Percentiles rank a stretch among this genome's conserved stretches.
Evolutionary conservation across 495 filamentous ascomycete species (phyloP).

Genomic region (Talaromyces liani): DNA sequence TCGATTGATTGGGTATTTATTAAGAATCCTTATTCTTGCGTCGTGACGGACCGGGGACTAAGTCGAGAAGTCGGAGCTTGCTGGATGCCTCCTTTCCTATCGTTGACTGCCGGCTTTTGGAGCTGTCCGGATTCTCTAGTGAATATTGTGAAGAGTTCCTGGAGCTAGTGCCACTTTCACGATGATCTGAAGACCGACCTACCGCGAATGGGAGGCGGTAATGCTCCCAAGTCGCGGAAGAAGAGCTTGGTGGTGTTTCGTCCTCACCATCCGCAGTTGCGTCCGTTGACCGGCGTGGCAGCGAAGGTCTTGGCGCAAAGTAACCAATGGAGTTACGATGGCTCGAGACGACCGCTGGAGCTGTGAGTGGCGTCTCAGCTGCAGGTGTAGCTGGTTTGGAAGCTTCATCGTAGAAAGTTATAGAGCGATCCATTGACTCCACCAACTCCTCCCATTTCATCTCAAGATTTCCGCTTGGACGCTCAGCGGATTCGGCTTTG

Average conservation of each 20-base stretch:
- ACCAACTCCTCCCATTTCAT: constrained; percentile 68
- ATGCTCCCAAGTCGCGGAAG: constrained; percentile 45
- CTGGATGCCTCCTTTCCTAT: constrained; percentile 38
- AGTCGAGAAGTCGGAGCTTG: constrained; percentile 43
- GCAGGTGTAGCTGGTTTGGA: constrained; percentile 34
- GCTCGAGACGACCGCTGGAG: constrained; percentile 25
- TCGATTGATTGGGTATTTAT: background rate
- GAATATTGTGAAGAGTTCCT: constrained; percentile 43
- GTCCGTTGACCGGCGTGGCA: constrained; percentile 37
- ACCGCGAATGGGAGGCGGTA: constrained; percentile 33
- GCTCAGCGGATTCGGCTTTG: constrained; percentile 64
- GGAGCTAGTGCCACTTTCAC: constrained; percentile 40
- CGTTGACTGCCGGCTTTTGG: constrained; percentile 35
- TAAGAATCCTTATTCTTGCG: constrained; percentile 34
- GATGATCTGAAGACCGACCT: constrained; percentile 37
- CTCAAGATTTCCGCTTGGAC: constrained; percentile 50
- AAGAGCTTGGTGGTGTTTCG: constrained; percentile 45
- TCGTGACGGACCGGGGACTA: constrained; percentile 34
- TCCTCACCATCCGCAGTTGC: constrained; percentile 31
- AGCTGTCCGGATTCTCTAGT: constrained; percentile 32
- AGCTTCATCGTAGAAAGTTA: constrained; percentile 37
- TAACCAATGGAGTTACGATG: constrained; percentile 40
- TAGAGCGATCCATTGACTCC: constrained; percentile 55
- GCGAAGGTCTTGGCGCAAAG: constrained; percentile 30
- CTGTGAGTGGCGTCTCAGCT: constrained; percentile 31